These are phyloP conservation scores for Apiospora saccharicola DNA, from an alignment of 2,329 filamentous ascomycete genomes.

Conservation along the genomic window DNA sequence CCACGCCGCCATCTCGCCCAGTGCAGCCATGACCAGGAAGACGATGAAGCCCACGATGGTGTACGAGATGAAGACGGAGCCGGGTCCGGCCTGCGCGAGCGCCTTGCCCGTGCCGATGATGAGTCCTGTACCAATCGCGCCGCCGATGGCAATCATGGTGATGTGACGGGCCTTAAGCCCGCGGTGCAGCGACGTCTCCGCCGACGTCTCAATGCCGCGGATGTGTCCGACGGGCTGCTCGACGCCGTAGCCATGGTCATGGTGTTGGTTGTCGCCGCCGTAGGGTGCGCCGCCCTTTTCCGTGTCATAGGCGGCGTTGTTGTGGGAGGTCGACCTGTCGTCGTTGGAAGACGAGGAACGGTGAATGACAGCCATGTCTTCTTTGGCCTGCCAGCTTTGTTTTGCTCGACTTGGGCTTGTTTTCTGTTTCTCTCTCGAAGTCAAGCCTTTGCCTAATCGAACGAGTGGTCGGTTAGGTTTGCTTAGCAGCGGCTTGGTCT, in stretches of 20 bases:
- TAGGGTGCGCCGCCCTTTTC: conserved; percentile 39
- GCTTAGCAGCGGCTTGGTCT: conserved; percentile 1
- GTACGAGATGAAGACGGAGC: conserved; percentile 75
- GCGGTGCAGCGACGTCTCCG: conserved; percentile 57
- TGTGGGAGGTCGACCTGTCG: conserved; percentile 32
- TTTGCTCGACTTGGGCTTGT: background rate
- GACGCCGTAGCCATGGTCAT: conserved; percentile 37
- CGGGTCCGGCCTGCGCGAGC: conserved; percentile 64
- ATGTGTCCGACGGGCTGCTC: conserved; percentile 43
- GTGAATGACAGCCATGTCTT: conserved; percentile 34
- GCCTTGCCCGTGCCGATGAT: conserved; percentile 73
- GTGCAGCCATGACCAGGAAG: conserved; percentile 80
- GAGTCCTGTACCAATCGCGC: conserved; percentile 76
- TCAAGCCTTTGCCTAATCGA: conserved; percentile 10
- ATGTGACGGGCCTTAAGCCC: conserved; percentile 63
- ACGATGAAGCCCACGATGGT: conserved; percentile 74
- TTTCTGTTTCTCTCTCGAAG: background rate
- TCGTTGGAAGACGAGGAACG: conserved; percentile 41
- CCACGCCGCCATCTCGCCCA: conserved; percentile 88
- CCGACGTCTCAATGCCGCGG: conserved; percentile 57
- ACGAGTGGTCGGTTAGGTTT: background rate
- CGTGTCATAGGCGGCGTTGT: conserved; percentile 29
- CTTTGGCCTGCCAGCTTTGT: background rate
- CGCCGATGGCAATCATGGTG: conserved; percentile 73
- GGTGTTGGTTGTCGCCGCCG: conserved; percentile 31